phyloP scores from a whole-genome alignment of 441 rosid species.

The Iberis amara region DNA sequence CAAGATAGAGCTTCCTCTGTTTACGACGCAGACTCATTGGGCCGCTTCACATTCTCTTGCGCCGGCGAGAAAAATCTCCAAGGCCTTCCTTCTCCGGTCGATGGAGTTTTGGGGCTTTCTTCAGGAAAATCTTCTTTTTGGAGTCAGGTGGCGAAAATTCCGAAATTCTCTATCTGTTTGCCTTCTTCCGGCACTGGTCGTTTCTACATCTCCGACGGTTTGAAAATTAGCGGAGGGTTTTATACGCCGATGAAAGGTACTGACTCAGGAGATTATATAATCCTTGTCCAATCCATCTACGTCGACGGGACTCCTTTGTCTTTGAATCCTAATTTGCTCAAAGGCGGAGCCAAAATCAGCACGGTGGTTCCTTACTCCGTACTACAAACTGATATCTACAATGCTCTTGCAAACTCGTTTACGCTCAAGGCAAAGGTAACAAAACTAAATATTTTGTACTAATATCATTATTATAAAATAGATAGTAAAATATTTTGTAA shows the following conservation, averaged over 20 bases:
- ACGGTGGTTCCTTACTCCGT: conserved; percentile 22
- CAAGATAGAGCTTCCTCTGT: conserved; percentile 9
- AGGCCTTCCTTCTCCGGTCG: conserved; percentile 16
- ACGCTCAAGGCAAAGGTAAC: conserved; percentile 24
- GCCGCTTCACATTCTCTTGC: conserved; percentile 22
- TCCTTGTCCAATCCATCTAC: conserved; percentile 1
- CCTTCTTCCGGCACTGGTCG: conserved; percentile 24
- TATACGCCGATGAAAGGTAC: neutral
- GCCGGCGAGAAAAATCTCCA: neutral
- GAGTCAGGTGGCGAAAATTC: conserved; percentile 23
- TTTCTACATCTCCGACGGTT: conserved; percentile 20
- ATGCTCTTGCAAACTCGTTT: conserved; percentile 12
- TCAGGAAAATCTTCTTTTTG: conserved; percentile 8
- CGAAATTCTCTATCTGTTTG: conserved; percentile 24
- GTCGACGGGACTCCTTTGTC: conserved; percentile 17
- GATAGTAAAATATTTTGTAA: no score
- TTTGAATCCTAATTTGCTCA: neutral
- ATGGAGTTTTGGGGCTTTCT: conserved; percentile 24
- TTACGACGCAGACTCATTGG: conserved; percentile 7
- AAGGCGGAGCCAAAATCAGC: conserved; percentile 16
- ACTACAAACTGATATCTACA: conserved; percentile 23
- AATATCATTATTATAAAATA: no score
- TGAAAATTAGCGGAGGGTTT: conserved; percentile 4
- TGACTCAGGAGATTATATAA: conserved; percentile 14
- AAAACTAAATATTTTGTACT: no score